Evolutionary conservation across 805 yeast species (phyloP).

Genomic region (Candida ortonii): DNA sequence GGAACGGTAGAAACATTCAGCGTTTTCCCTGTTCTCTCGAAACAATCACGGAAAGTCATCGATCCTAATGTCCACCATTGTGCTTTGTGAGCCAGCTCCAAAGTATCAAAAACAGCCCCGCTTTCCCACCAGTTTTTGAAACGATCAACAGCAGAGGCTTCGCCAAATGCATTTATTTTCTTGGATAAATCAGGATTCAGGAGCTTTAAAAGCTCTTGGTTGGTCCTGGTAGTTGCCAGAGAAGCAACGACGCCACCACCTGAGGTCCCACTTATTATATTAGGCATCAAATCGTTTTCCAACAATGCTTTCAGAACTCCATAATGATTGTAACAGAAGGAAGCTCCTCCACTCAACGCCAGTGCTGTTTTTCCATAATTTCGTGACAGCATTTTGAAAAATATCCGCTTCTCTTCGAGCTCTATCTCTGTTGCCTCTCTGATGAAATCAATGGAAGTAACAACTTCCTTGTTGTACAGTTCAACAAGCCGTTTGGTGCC

Average conservation of each 20-base stretch:
- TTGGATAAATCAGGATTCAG: slow-evolving; percentile 60
- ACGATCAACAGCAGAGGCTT: slow-evolving; percentile 55
- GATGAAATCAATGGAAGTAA: slow-evolving; percentile 43
- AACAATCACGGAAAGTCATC: slow-evolving; percentile 68
- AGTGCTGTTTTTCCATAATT: slow-evolving; percentile 73
- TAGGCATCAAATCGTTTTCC: slow-evolving; percentile 64
- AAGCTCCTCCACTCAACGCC: slow-evolving; percentile 76
- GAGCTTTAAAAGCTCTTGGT: slow-evolving; percentile 57
- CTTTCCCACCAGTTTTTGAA: slow-evolving; percentile 64
- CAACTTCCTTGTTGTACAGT: slow-evolving; percentile 52
- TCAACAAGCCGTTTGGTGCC: slow-evolving; percentile 67
- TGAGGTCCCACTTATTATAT: slow-evolving; percentile 71
- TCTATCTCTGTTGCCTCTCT: slow-evolving; percentile 38
- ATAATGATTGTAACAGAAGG: slow-evolving; percentile 73
- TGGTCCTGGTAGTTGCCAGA: slow-evolving; percentile 63
- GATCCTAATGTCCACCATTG: slow-evolving; percentile 73
- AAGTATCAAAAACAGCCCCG: slow-evolving; percentile 75
- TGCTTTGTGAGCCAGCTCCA: slow-evolving; percentile 68
- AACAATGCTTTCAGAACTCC: slow-evolving; percentile 71
- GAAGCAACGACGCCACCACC: slow-evolving; percentile 83
- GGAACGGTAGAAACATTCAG: slow-evolving; percentile 78
- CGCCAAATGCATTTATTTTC: slow-evolving; percentile 68
- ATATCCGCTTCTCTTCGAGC: slow-evolving; percentile 40
- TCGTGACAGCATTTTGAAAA: slow-evolving; percentile 56
- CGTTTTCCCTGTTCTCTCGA: slow-evolving; percentile 62